These are phyloP conservation scores for Ananas comosus DNA, from an alignment of 176 grass and related monocot genomes.

Conservation along the genomic window DNA sequence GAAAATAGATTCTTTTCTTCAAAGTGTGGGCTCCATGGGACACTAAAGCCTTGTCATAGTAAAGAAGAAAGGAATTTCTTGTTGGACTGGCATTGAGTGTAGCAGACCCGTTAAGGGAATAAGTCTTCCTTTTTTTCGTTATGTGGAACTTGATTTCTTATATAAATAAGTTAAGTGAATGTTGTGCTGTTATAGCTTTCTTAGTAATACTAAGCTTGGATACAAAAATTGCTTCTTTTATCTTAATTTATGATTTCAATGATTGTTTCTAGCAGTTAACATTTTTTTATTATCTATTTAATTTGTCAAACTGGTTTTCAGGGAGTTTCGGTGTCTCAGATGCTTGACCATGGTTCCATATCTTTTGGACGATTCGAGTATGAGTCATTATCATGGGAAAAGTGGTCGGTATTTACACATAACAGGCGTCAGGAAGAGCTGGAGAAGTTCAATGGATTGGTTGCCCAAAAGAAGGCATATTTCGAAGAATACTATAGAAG, in stretches of 20 bases:
- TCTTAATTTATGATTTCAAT: background rate
- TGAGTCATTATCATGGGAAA: constrained; percentile 93
- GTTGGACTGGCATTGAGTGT: too few relatives aligned
- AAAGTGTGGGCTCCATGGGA: too few relatives aligned
- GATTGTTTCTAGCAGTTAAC: background rate
- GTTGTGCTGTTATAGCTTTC: too few relatives aligned
- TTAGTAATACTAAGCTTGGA: background rate
- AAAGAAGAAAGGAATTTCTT: too few relatives aligned
- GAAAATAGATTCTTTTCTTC: too few relatives aligned
- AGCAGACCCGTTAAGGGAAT: too few relatives aligned
- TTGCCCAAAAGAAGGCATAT: constrained; percentile 94
- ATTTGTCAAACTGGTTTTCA: constrained; percentile 25
- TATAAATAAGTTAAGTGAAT: too few relatives aligned
- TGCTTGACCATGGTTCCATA: constrained; percentile 87
- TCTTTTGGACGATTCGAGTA: constrained; percentile 89
- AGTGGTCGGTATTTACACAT: constrained; percentile 87
- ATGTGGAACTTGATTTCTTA: too few relatives aligned
- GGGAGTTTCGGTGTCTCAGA: constrained; percentile 67
- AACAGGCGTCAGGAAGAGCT: constrained; percentile 88
- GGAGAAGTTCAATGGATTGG: constrained; percentile 92
- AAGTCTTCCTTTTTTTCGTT: too few relatives aligned
- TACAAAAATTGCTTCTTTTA: background rate
- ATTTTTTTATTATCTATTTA: background rate
- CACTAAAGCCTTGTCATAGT: too few relatives aligned
- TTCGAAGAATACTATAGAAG: constrained; percentile 96